These are phyloP conservation scores for Arctium lappa DNA, from an alignment of 129 eudicot genomes.

Conservation along the genomic window DNA sequence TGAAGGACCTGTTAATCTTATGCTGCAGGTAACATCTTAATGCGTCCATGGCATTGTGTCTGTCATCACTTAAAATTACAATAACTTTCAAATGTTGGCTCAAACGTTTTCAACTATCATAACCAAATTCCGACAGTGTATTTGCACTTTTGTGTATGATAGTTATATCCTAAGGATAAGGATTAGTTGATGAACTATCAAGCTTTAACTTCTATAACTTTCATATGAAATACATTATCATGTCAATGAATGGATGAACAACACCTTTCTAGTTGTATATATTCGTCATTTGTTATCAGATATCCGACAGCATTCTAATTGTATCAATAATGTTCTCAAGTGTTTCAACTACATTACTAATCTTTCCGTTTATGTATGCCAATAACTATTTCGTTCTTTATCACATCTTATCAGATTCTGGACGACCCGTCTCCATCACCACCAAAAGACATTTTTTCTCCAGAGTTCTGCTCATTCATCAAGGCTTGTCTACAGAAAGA, in stretches of 20 bases:
- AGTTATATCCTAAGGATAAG: neutral
- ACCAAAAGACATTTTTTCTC: conserved; percentile 58
- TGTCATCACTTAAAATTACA: neutral
- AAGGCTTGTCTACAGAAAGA: conserved; percentile 89
- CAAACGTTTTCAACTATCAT: neutral
- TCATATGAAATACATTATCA: neutral
- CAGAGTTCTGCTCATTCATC: conserved; percentile 88
- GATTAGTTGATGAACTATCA: conserved; percentile 3
- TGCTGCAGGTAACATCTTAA: conserved; percentile 72
- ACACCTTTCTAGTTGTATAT: neutral
- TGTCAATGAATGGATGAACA: neutral
- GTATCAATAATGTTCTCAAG: neutral
- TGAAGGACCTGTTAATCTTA: conserved; percentile 96
- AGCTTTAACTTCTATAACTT: neutral
- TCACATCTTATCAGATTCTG: conserved; percentile 53
- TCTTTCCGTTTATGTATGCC: neutral
- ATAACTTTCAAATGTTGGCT: neutral
- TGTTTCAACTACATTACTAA: neutral
- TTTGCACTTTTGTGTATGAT: neutral
- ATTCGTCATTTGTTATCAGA: neutral
- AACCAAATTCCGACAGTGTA: neutral
- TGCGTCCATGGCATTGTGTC: neutral
- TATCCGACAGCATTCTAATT: neutral
- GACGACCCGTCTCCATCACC: conserved; percentile 98
- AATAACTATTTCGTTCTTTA: neutral